phyloP scores from a whole-genome alignment of 2,329 filamentous ascomycete genomes.

The Venturia oleaginea region DNA sequence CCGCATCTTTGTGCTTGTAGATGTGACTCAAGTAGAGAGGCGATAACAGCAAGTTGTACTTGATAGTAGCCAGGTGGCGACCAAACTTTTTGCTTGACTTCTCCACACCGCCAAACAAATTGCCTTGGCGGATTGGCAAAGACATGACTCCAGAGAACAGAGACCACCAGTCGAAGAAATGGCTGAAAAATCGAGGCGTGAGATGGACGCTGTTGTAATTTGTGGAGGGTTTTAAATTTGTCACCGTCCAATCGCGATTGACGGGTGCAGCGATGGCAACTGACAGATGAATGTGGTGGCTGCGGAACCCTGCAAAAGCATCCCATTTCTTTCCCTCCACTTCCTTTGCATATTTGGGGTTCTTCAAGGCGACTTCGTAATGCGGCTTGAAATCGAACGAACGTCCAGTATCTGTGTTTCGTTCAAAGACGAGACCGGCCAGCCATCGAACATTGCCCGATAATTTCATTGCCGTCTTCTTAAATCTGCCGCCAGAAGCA shows the following conservation, averaged over 20 bases:
- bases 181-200: slow-evolving; percentile 91
- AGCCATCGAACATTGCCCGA: slow-evolving; percentile 94
- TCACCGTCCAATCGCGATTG: slow-evolving; percentile 75
- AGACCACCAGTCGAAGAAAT: slow-evolving; percentile 97
- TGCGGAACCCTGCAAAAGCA: slow-evolving; percentile 88
- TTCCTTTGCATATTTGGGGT: slow-evolving; percentile 62
- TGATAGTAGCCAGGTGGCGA: slow-evolving; percentile 93
- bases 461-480: slow-evolving; percentile 97
- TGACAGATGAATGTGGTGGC: slow-evolving; percentile 92
- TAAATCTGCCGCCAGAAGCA: slow-evolving; percentile 65
- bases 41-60: slow-evolving; percentile 88
- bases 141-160: slow-evolving; percentile 94
- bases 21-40: slow-evolving; percentile 93
- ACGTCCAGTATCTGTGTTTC: slow-evolving; percentile 63
- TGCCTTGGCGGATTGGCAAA: slow-evolving; percentile 84
- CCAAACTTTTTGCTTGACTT: slow-evolving; percentile 99
- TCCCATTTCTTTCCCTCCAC: slow-evolving; percentile 30
- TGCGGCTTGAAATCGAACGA: slow-evolving; percentile 88
- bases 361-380: slow-evolving; percentile 80
- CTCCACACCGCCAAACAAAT: slow-evolving; percentile 82
- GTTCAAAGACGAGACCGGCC: slow-evolving; percentile 85
- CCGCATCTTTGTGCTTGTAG: slow-evolving; percentile 95
- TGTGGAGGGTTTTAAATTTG: slow-evolving; percentile 64
- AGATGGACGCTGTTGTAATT: slow-evolving; percentile 97
- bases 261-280: slow-evolving; percentile 81